These are phyloP conservation scores for Dalbergia cultrata DNA, from an alignment of 306 rosid species.

Conservation along the genomic window DNA sequence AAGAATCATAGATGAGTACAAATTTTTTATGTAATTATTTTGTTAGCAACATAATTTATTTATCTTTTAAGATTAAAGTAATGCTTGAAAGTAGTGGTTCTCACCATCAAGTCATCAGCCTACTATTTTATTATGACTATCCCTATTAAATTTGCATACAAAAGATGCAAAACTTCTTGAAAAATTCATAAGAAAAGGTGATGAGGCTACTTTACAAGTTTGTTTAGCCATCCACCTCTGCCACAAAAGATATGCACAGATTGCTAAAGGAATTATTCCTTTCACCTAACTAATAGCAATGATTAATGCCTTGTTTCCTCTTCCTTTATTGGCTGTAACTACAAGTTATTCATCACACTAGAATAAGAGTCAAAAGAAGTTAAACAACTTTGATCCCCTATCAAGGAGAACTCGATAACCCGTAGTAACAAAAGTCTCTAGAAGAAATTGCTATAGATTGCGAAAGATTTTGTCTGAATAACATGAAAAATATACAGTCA, in stretches of 20 bases:
- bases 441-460: no score
- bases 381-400: no score
- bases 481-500: no score
- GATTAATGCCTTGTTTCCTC: not conserved
- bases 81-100: no score
- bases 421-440: not conserved
- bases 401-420: not conserved
- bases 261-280: conserved; percentile 14
- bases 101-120: no score
- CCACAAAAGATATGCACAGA: conserved; percentile 36
- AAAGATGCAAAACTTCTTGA: not conserved
- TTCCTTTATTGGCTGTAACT: conserved; percentile 19
- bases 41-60: no score
- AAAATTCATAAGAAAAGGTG: not conserved
- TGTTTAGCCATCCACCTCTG: conserved; percentile 22
- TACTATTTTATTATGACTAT: no score
- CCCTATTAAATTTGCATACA: no score
- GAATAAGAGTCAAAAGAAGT: not conserved
- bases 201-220: conserved; percentile 30
- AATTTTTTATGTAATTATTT: no score
- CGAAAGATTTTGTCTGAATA: no score
- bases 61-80: no score
- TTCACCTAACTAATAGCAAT: conserved; percentile 14
- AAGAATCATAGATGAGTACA: no score
- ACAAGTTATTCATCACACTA: not conserved